Conservation (phyloP, 2,329 filamentous ascomycete genomes). For the Sporothrix brasiliensis region DNA sequence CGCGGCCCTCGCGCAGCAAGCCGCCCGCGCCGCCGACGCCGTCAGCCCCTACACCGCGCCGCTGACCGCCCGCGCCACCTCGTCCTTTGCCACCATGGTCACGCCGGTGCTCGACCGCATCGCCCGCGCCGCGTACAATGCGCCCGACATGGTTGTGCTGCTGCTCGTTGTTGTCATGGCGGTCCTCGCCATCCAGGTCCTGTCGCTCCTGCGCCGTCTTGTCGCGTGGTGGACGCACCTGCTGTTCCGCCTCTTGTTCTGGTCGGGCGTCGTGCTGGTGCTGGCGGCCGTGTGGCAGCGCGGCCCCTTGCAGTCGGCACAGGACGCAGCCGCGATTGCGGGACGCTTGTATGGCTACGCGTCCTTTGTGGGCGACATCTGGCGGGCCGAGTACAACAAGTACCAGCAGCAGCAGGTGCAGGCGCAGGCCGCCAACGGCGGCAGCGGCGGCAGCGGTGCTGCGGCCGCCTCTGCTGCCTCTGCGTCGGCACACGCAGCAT, state of each 20-base stretch:
- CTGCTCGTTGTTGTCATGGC: constrained; percentile 58
- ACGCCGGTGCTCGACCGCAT: constrained; percentile 49
- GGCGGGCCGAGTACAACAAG: constrained; percentile 59
- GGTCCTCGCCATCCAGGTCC: constrained; percentile 64
- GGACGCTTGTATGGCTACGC: constrained; percentile 52
- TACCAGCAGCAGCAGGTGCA: constrained; percentile 55
- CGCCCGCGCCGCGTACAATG: constrained; percentile 44
- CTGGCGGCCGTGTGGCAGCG: constrained; percentile 64
- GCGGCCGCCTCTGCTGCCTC: not conserved
- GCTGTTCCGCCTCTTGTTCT: constrained; percentile 64
- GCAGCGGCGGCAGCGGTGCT: constrained; percentile 26
- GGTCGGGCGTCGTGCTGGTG: constrained; percentile 59
- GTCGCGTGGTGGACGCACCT: constrained; percentile 78
- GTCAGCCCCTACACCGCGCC: constrained; percentile 51
- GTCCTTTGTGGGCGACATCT: constrained; percentile 56
- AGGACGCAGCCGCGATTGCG: constrained; percentile 56
- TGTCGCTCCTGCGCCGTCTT: constrained; percentile 70
- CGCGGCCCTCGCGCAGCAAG: constrained; percentile 42
- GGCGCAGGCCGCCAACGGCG: constrained; percentile 35
- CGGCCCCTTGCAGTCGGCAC: constrained; percentile 64
- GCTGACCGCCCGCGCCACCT: constrained; percentile 34
- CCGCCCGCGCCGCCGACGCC: constrained; percentile 40
- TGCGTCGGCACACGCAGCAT: not conserved
- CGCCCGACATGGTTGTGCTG: constrained; percentile 50
- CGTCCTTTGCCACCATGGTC: constrained; percentile 46